Percentiles rank a stretch among this genome's conserved stretches.
Evolutionary conservation across 2,329 filamentous ascomycete species (phyloP).

Genomic region (Penicillium sp.): DNA sequence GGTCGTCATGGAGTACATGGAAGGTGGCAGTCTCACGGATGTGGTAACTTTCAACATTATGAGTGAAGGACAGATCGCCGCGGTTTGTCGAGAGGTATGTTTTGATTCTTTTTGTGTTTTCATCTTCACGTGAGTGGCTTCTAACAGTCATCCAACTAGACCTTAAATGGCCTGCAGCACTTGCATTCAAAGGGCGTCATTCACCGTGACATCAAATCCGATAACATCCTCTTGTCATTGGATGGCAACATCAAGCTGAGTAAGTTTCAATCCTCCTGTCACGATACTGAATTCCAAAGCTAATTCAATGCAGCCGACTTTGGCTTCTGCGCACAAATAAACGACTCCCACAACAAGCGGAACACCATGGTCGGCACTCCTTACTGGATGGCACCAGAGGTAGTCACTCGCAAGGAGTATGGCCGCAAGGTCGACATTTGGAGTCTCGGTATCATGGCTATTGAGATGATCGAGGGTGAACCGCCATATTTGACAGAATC

Average conservation of each 20-base stretch:
- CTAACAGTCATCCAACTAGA: conserved; percentile 46
- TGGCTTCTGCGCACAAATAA: conserved; percentile 97
- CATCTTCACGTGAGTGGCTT: neutral
- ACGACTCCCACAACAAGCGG: conserved; percentile 93
- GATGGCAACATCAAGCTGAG: conserved; percentile 97
- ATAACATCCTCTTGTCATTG: conserved; percentile 91
- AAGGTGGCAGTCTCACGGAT: conserved; percentile 94
- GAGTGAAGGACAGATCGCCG: conserved; percentile 95
- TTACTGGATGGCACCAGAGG: conserved; percentile 99
- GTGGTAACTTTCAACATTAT: conserved; percentile 99
- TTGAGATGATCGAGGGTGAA: conserved; percentile 99
- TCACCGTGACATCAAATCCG: conserved; percentile 97
- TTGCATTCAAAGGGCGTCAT: conserved; percentile 97
- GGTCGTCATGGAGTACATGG: conserved; percentile 99
- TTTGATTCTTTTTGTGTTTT: neutral
- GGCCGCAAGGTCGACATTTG: conserved; percentile 98
- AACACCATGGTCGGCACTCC: conserved; percentile 99
- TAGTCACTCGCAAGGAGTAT: conserved; percentile 96
- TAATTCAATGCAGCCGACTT: conserved; percentile 73
- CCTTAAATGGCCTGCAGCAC: conserved; percentile 86
- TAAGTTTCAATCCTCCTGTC: conserved; percentile 48
- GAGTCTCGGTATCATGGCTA: conserved; percentile 98
- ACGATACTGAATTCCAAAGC: neutral
- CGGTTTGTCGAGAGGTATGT: conserved; percentile 79
- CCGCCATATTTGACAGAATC: conserved; percentile 96